phyloP scores from a whole-genome alignment of 2,329 filamentous ascomycete genomes.

The Malbranchea cinnamomea region DNA sequence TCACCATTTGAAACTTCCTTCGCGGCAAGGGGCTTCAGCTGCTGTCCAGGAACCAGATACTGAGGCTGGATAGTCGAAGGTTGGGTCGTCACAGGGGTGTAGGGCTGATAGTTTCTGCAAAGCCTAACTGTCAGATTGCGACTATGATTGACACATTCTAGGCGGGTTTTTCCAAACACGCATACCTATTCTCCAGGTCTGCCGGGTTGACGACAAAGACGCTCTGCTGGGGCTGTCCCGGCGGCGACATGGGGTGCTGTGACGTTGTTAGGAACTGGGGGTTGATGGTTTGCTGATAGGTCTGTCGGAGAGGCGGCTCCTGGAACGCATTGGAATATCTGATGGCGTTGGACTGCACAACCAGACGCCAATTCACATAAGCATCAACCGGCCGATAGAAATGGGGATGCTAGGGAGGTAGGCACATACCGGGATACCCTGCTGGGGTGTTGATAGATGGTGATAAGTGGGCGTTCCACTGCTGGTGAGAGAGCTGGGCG shows the following conservation, averaged over 20 bases:
- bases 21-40: too few relatives aligned
- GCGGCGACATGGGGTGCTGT: constrained; percentile 11
- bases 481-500: constrained; percentile 1
- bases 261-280: constrained; percentile 23
- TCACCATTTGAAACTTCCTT: too few relatives aligned
- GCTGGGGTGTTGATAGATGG: constrained; percentile 1
- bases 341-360: constrained; percentile 15
- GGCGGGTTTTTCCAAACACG: too few relatives aligned
- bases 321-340: constrained; percentile 19
- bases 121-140: too few relatives aligned
- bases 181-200: constrained; percentile 10
- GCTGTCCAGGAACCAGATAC: too few relatives aligned
- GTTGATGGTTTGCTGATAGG: constrained; percentile 24
- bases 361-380: constrained; percentile 1
- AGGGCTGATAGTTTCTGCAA: too few relatives aligned
- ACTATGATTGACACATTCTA: too few relatives aligned
- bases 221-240: constrained; percentile 6
- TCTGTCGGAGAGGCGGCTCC: constrained; percentile 11
- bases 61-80: too few relatives aligned
- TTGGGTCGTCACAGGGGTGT: too few relatives aligned
- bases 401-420: background rate
- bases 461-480: constrained; percentile 1
- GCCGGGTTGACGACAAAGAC: constrained; percentile 11
- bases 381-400: background rate
- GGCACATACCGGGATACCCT: constrained; percentile 3